These are phyloP conservation scores for Tulasnella sp. DNA, from an alignment of 768 basidiomycete genomes.

Conservation along the genomic window DNA sequence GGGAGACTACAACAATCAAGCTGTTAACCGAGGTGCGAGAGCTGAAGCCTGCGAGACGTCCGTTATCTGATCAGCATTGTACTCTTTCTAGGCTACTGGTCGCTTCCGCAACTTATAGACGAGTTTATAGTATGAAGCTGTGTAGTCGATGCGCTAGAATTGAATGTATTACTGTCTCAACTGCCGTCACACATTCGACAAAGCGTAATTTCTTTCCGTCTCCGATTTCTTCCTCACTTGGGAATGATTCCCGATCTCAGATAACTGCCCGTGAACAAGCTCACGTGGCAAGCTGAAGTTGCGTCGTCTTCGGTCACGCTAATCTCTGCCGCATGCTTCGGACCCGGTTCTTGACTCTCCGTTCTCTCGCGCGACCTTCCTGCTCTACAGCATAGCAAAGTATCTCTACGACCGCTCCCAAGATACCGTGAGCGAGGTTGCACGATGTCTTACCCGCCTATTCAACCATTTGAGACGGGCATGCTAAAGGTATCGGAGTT, in stretches of 20 bases:
- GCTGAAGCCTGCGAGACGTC: neutral
- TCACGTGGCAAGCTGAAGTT: neutral
- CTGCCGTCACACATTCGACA: too few species aligned
- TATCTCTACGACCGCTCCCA: neutral
- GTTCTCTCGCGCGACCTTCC: neutral
- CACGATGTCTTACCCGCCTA: conserved; percentile 33
- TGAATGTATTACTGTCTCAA: too few species aligned
- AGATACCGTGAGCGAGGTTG: neutral
- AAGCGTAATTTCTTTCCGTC: too few species aligned
- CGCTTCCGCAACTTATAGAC: neutral
- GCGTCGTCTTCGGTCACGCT: neutral
- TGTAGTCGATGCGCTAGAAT: neutral
- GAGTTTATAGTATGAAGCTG: neutral
- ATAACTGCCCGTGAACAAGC: neutral
- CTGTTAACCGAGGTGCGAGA: conserved; percentile 60
- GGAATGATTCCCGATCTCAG: too few species aligned
- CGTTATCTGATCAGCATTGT: neutral
- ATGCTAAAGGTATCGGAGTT: conserved; percentile 37
- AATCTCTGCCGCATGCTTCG: neutral
- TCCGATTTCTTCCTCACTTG: too few species aligned
- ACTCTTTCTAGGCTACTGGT: neutral
- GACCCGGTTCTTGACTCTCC: neutral
- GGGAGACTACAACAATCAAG: conserved; percentile 66
- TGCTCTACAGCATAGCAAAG: neutral
- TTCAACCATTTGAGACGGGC: conserved; percentile 37